These are phyloP conservation scores for Amylostereum areolatum DNA, from an alignment of 1,284 basidiomycete species.

Conservation along the genomic window DNA sequence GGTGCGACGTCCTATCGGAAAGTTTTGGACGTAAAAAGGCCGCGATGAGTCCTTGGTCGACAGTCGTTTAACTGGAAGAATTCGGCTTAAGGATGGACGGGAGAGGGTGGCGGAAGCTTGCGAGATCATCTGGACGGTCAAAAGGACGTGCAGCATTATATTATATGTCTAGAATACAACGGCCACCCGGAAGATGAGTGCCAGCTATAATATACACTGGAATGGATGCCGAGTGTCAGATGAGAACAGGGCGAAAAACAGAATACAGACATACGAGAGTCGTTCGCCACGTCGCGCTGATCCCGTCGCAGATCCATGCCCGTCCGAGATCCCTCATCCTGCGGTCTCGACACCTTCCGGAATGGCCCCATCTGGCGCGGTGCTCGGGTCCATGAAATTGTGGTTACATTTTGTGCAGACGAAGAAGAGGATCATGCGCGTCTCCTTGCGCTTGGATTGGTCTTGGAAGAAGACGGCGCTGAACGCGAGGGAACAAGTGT, in stretches of 20 bases:
- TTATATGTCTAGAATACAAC: too few relatives aligned
- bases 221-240: too few relatives aligned
- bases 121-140: too few relatives aligned
- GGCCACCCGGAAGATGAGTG: too few relatives aligned
- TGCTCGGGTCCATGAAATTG: constrained; percentile 67
- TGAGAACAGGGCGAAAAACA: not conserved
- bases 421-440: constrained; percentile 89
- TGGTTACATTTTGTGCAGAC: constrained; percentile 85
- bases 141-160: too few relatives aligned
- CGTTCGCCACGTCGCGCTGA: not conserved
- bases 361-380: constrained; percentile 20
- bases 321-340: not conserved
- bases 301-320: not conserved
- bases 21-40: too few relatives aligned
- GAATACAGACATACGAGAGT: not conserved
- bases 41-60: too few relatives aligned
- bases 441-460: constrained; percentile 90
- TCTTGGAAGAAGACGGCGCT: constrained; percentile 92
- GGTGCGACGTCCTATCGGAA: too few relatives aligned
- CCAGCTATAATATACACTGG: too few relatives aligned
- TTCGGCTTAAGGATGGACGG: too few relatives aligned
- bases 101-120: too few relatives aligned
- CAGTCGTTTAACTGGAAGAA: too few relatives aligned
- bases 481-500: constrained; percentile 9
- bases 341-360: constrained; percentile 5